phyloP scores from a whole-genome alignment of 306 rosid genomes.

The Trifolium repens region DNA sequence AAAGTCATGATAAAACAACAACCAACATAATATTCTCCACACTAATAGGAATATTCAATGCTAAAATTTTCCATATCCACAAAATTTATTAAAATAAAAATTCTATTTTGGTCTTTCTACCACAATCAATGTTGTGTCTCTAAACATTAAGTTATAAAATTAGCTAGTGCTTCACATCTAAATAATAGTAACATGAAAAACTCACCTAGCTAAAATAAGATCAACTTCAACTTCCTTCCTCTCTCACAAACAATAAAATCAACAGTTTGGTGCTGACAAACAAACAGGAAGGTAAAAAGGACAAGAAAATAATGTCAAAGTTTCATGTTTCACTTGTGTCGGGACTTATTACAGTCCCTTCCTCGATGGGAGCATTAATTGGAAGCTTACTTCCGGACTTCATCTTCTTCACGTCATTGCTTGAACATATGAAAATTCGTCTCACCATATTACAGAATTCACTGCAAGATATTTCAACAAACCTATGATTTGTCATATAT shows the following conservation, averaged over 20 bases:
- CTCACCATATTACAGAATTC: constrained; percentile 89
- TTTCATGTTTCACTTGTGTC: constrained; percentile 68
- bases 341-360: constrained; percentile 65
- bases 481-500: no score
- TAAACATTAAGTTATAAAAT: constrained; percentile 62
- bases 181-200: constrained; percentile 38
- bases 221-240: constrained; percentile 47
- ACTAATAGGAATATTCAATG: constrained; percentile 45
- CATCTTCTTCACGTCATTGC: constrained; percentile 83
- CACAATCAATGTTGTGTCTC: constrained; percentile 43
- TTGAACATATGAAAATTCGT: constrained; percentile 84
- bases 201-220: constrained; percentile 49
- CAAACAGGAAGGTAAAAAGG: constrained; percentile 17
- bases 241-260: constrained; percentile 50
- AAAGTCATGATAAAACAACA: constrained; percentile 27
- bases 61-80: constrained; percentile 43
- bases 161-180: constrained; percentile 55
- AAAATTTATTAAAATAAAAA: constrained; percentile 34
- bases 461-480: constrained; percentile 46
- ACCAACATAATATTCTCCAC: constrained; percentile 36
- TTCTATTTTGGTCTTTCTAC: constrained; percentile 37
- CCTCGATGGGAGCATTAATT: constrained; percentile 63
- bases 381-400: constrained; percentile 65
- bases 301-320: constrained; percentile 25
- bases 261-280: constrained; percentile 35